Evolutionary conservation across 2,329 filamentous ascomycete genomes (phyloP).

Genomic region (Talaromyces albobiverticillius): DNA sequence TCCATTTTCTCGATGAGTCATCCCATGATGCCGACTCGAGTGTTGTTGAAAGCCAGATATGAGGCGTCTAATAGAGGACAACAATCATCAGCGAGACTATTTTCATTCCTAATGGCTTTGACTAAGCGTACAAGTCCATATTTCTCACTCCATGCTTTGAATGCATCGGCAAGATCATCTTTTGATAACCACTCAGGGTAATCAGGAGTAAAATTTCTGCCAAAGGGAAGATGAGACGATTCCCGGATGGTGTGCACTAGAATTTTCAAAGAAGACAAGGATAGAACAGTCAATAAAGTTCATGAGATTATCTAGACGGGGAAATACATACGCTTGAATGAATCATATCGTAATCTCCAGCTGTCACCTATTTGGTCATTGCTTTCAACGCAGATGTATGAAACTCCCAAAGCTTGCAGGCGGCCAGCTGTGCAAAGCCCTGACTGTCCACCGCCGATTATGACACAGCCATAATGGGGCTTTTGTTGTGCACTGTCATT

Average conservation of each 20-base stretch:
- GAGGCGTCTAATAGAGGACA: conserved; percentile 14
- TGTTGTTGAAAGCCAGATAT: conserved; percentile 37
- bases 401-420: conserved; percentile 41
- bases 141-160: conserved; percentile 20
- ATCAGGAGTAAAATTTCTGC: conserved; percentile 21
- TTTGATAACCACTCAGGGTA: conserved; percentile 23
- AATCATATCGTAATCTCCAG: conserved; percentile 47
- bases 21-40: conserved; percentile 40
- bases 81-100: not conserved
- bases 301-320: not conserved
- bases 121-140: conserved; percentile 22
- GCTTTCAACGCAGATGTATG: conserved; percentile 45
- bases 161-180: conserved; percentile 21
- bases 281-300: not conserved
- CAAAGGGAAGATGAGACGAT: conserved; percentile 26
- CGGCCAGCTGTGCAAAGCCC: conserved; percentile 45
- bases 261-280: no score
- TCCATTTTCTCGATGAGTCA: conserved; percentile 36
- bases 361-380: conserved; percentile 44
- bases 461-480: conserved; percentile 26
- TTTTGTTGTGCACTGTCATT: not conserved
- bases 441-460: conserved; percentile 44
- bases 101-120: not conserved
- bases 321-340: conserved; percentile 27
- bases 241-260: conserved; percentile 20